These are phyloP conservation scores for Xylaria sp. DNA, from an alignment of 495 filamentous ascomycete genomes.

Conservation along the genomic window DNA sequence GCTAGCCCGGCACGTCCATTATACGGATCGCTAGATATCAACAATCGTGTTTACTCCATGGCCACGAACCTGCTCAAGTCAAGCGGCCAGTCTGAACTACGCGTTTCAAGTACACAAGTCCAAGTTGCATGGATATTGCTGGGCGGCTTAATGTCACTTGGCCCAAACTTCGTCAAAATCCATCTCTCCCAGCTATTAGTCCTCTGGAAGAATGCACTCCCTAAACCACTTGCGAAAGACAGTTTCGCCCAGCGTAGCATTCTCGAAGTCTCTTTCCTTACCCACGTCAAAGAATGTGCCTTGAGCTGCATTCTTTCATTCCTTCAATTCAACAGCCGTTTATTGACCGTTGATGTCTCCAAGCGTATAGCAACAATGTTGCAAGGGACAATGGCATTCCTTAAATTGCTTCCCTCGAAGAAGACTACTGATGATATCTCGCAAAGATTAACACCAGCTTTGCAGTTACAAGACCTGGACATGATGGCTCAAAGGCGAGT, in stretches of 20 bases:
- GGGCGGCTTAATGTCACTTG: slow-evolving; percentile 93
- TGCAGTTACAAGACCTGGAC: slow-evolving; percentile 90
- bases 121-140: slow-evolving; percentile 98
- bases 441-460: slow-evolving; percentile 80
- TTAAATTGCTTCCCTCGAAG: slow-evolving; percentile 80
- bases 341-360: slow-evolving; percentile 94
- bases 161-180: slow-evolving; percentile 98
- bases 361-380: slow-evolving; percentile 91
- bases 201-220: slow-evolving; percentile 97
- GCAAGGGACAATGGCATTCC: slow-evolving; percentile 90
- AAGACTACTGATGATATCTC: slow-evolving; percentile 89
- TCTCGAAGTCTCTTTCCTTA: slow-evolving; percentile 89
- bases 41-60: slow-evolving; percentile 87
- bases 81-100: slow-evolving; percentile 88
- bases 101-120: slow-evolving; percentile 91
- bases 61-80: slow-evolving; percentile 92
- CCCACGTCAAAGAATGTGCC: slow-evolving; percentile 95
- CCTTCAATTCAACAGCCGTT: slow-evolving; percentile 88
- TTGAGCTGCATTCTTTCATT: slow-evolving; percentile 90
- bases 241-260: slow-evolving; percentile 80
- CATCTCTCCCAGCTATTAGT: slow-evolving; percentile 93
- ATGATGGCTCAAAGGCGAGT: slow-evolving; percentile 94
- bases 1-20: slow-evolving; percentile 86
- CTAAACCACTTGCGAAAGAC: slow-evolving; percentile 90
- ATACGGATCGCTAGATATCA: slow-evolving; percentile 94